Percentiles rank a stretch among this genome's conserved stretches.
Evolutionary conservation across 2,329 filamentous ascomycete genomes (phyloP).

Genomic region (Alternaria burnsii): DNA sequence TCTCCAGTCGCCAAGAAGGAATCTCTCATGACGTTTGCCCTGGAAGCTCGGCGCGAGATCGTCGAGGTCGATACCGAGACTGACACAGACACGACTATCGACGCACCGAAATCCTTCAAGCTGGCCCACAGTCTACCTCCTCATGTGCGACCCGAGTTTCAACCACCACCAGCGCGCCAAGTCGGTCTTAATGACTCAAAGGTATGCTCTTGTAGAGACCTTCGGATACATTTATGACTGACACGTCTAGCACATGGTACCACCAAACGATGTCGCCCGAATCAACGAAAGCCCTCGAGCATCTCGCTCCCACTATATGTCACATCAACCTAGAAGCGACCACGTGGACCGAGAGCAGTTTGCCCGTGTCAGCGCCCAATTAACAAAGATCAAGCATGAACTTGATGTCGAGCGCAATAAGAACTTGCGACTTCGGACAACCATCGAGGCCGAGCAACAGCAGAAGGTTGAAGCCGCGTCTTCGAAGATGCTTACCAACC

Average conservation of each 20-base stretch:
- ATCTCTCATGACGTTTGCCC: background rate
- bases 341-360: conserved; percentile 17
- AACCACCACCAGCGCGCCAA: background rate
- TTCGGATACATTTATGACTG: background rate
- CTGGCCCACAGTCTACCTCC: conserved; percentile 16
- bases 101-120: background rate
- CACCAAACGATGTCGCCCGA: background rate
- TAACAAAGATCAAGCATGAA: conserved; percentile 25
- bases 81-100: background rate
- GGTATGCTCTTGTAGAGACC: background rate
- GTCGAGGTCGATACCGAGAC: background rate
- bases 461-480: conserved; percentile 17
- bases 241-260: background rate
- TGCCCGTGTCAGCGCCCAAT: conserved; percentile 15
- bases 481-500: conserved; percentile 16
- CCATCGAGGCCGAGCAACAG: conserved; percentile 17
- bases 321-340: conserved; percentile 3
- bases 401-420: conserved; percentile 26
- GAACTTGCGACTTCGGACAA: conserved; percentile 14
- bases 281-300: background rate
- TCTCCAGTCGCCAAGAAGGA: background rate
- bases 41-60: background rate
- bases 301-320: conserved; percentile 5
- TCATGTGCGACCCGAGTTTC: conserved; percentile 17
- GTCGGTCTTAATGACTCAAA: background rate